Evolutionary conservation across 169 alveolate genomes (phyloP).

Genomic region (Eimeria falciformis): DNA sequence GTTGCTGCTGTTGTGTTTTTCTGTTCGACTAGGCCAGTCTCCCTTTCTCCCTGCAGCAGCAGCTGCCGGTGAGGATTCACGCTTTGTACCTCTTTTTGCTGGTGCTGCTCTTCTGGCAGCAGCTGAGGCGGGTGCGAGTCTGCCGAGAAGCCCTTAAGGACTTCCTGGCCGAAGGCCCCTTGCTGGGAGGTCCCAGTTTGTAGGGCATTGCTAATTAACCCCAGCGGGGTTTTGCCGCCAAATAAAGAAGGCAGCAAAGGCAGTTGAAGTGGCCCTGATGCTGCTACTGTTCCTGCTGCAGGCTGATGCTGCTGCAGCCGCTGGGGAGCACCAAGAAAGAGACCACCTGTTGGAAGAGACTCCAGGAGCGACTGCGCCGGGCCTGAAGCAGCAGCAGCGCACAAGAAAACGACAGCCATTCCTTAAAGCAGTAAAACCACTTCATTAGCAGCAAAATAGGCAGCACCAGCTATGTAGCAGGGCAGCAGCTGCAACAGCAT

Average conservation of each 20-base stretch:
- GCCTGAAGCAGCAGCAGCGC: neutral
- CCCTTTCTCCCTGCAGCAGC: neutral
- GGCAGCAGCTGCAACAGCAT: constrained; percentile 12
- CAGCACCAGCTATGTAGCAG: neutral
- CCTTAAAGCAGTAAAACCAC: no score
- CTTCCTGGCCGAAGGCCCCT: neutral
- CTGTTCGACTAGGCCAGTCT: neutral
- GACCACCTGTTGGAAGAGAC: neutral
- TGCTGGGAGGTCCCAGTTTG: neutral
- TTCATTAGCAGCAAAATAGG: neutral
- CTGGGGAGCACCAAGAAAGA: neutral
- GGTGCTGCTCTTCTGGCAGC: neutral
- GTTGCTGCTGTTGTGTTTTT: neutral
- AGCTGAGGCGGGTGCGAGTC: neutral
- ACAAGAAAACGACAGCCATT: no score
- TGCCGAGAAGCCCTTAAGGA: constrained; percentile 12
- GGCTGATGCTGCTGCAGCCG: constrained; percentile 46
- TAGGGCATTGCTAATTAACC: neutral
- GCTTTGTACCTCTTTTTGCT: neutral
- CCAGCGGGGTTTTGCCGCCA: constrained; percentile 12
- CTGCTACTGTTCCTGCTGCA: neutral
- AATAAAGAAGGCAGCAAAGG: constrained; percentile 35
- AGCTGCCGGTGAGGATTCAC: neutral
- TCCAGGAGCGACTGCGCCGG: neutral
- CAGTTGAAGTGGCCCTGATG: neutral